Base-by-base conservation (phyloP, 768 basidiomycete species). In the Tremella fuciformis region DNA sequence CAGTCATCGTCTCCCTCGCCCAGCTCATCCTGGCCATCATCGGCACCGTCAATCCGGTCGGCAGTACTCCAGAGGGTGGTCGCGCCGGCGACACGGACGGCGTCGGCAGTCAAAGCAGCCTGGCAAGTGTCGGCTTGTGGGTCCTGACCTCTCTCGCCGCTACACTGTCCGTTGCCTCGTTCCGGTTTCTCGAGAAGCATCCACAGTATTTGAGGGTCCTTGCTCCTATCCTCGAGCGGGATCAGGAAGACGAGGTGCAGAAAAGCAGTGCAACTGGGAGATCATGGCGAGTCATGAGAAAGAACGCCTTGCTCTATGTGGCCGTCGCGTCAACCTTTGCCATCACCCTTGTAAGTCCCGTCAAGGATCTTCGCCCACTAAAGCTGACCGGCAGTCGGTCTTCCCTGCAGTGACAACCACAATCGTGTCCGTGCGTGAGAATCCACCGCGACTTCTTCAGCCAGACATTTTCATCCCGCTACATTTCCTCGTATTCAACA, bases 381-480 rank as follows among this genome's bases (percentile, higher is more conserved):
- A 15, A 6, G 16, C 42, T 46, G 42, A 46, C 13, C 57, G 26
- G 46, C 63, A 94, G 91, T 83, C 91, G 26, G 86, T 93, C 48
- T 94, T 84, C 78, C 92, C 92, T 3, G 83, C 91, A 0, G 86
- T 91, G 62, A 92, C 92, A 1, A 83, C 86, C 2, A 87, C 86
- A 0, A 84, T 96, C 53, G 75, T 77, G 38, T 83, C 92, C 2
- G 84, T 83, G 13, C 86, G 86, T 61, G 81, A 83, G 1, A 71
- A 75, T 22, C 42, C 71, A 21, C 67, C 75, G 2, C 56, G 61
- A 40, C 51, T 74, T 8, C 71, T 77, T 3, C 68, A 66, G 38
- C 73, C 78, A 2, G 59, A 64, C 25, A 66, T 78, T 25, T 83
- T 82, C 40, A 88, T 91, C 64, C 89, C 90, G 0, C 79, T 91